Evolutionary conservation across 768 basidiomycete species (phyloP), one percentile per base, ranked within the genome.

Genomic region (Baorangia bicolor): DNA sequence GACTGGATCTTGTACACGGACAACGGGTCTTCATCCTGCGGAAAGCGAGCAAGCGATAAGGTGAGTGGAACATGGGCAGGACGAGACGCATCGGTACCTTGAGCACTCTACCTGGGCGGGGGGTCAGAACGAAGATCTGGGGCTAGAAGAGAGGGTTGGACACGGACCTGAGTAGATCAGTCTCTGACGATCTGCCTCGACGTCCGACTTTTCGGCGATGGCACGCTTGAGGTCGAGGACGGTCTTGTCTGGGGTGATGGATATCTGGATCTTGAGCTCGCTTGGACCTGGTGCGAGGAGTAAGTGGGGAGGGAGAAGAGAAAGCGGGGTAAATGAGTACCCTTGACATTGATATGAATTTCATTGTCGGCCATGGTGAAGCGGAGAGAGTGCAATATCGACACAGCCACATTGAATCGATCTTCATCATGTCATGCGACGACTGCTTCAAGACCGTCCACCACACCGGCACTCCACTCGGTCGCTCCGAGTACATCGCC

Each of bases 191-290:
- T 92, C 92, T 14, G 92, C 90, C 60, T 86, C 83, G 25, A 96
- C 92, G 65, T 94, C 86, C 2, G 89, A 87, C 75, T 92, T 85
- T 28, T 77, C 85, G 9, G 94, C 89, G 74, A 99, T 92, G 31
- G 86, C 86, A 57, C 86, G 81, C 79, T 99, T 99, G 68, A 99
- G 86, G 60, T 98, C 93, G 45, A 78, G 74, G 25, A 98, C 94
- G 1, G 88, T 89, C 78, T 95, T 93, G 71, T 88, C 85, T 3
- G 85, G 80, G 46, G 80, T 73, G 67, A 98, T 93, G 31, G 84
- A 78, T 56, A 98, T 87, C 68, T 92, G 84, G 33, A 98, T 82
- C 78, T 97, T 98, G 74, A 96, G 80, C 74, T 98, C 95, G 67
- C 83, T 91, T 1, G 94, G 93, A 8, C 94, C 92, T 90, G 18